These are phyloP conservation scores for Aureobasidium melanogenum DNA, from an alignment of 2,329 filamentous ascomycete genomes.

Conservation along the genomic window DNA sequence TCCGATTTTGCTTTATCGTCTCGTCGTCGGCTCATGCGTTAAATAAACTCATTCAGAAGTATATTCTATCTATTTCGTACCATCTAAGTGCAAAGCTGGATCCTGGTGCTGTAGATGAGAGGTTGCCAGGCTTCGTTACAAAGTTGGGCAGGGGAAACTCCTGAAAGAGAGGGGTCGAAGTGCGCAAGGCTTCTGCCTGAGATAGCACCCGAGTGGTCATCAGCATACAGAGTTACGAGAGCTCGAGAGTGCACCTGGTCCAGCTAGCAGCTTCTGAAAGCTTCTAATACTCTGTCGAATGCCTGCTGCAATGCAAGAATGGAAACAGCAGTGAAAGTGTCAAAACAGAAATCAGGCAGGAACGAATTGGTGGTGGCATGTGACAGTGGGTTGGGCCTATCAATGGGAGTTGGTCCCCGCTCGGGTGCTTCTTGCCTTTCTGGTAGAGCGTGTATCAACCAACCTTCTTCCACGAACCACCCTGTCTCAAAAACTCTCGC, in stretches of 20 bases:
- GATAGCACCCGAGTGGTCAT: slow-evolving; percentile 5
- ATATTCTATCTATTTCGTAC: not conserved
- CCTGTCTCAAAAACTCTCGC: not conserved
- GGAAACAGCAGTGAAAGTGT: not conserved
- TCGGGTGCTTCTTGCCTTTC: not conserved
- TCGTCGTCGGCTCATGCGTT: not conserved
- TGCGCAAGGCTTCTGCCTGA: not conserved
- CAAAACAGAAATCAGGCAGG: not conserved
- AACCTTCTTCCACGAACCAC: not conserved
- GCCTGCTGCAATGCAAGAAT: not conserved
- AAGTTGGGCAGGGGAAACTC: not conserved
- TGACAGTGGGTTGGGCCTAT: not conserved
- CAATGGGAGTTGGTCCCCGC: not conserved
- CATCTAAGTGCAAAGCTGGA: too few relatives aligned
- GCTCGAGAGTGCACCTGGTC: not conserved
- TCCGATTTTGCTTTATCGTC: not conserved
- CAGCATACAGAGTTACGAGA: not conserved
- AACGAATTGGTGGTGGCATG: not conserved
- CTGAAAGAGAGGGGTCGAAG: not conserved
- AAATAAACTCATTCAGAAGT: not conserved
- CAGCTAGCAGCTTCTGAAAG: not conserved
- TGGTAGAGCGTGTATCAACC: not conserved
- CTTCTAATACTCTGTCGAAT: not conserved
- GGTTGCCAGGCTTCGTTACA: too few relatives aligned
- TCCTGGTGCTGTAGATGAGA: too few relatives aligned